These are phyloP conservation scores for Leavenworthia alabamica DNA, from an alignment of 345 rosid genomes.

Conservation along the genomic window DNA sequence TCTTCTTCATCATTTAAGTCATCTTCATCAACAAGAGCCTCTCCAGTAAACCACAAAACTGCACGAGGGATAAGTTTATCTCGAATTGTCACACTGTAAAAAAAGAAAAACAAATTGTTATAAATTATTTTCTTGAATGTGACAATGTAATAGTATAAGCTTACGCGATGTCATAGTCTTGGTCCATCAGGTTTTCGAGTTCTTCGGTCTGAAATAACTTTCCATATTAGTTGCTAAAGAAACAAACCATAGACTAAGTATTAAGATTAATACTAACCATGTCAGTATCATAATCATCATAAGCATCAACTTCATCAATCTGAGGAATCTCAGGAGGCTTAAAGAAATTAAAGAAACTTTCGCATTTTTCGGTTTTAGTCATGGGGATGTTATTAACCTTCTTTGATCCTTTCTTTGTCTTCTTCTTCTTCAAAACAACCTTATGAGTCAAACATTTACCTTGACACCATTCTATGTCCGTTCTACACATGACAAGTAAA, in stretches of 20 bases:
- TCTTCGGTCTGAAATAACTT: conserved; percentile 46
- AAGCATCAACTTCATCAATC: conserved; percentile 69
- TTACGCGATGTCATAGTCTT: conserved; percentile 90
- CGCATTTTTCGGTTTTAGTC: conserved; percentile 76
- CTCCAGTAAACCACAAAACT: conserved; percentile 96
- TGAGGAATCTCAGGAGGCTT: conserved; percentile 83
- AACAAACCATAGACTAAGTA: background rate
- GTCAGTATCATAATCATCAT: conserved; percentile 39
- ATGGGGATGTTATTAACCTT: conserved; percentile 59
- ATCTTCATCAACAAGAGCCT: conserved; percentile 61
- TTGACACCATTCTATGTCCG: conserved; percentile 88
- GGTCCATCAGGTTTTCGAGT: conserved; percentile 81
- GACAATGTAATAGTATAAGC: background rate
- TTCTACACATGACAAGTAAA: conserved; percentile 28
- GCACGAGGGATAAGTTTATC: conserved; percentile 87
- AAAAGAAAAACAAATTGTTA: background rate
- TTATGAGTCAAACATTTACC: conserved; percentile 91
- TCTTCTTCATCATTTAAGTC: conserved; percentile 38
- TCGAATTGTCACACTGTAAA: conserved; percentile 65
- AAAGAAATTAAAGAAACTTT: conserved; percentile 91
- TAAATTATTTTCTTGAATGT: background rate
- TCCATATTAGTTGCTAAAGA: background rate
- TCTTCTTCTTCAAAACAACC: conserved; percentile 66
- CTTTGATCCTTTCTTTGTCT: conserved; percentile 80
- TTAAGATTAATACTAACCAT: conserved; percentile 1